phyloP scores from a whole-genome alignment of 2,329 filamentous ascomycete genomes.

The Alternaria incomplexa region DNA sequence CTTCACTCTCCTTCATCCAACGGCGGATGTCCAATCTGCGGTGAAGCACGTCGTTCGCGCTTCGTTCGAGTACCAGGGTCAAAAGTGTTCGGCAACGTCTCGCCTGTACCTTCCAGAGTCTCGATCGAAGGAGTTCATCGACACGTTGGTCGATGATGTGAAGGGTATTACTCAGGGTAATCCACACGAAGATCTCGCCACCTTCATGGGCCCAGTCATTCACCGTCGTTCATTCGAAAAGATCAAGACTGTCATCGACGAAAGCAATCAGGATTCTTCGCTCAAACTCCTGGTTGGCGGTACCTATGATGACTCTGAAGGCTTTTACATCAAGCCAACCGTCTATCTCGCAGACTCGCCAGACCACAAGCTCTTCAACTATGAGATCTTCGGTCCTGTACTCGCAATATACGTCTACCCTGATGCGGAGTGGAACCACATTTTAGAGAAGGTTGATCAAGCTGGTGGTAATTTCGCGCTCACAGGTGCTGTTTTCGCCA shows the following conservation, averaged over 20 bases:
- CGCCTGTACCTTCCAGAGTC: slow-evolving; percentile 78
- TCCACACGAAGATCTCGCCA: slow-evolving; percentile 67
- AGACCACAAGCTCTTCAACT: slow-evolving; percentile 72
- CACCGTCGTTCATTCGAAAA: slow-evolving; percentile 80
- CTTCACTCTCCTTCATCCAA: slow-evolving; percentile 80
- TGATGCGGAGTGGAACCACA: slow-evolving; percentile 61
- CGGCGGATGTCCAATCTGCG: slow-evolving; percentile 77
- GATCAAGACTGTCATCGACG: slow-evolving; percentile 74
- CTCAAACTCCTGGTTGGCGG: slow-evolving; percentile 76
- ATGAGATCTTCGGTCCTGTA: slow-evolving; percentile 82
- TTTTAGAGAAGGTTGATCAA: slow-evolving; percentile 64
- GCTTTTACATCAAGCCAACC: slow-evolving; percentile 82
- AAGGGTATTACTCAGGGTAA: slow-evolving; percentile 72
- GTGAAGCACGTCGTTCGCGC: slow-evolving; percentile 81
- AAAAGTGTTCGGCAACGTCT: slow-evolving; percentile 86
- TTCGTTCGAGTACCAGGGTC: slow-evolving; percentile 87
- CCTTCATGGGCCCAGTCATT: slow-evolving; percentile 87
- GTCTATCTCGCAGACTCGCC: slow-evolving; percentile 76
- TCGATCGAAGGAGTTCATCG: slow-evolving; percentile 71
- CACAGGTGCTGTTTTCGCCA: slow-evolving; percentile 75
- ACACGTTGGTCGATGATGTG: slow-evolving; percentile 68
- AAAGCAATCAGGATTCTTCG: slow-evolving; percentile 72
- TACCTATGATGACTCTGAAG: slow-evolving; percentile 74
- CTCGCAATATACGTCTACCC: slow-evolving; percentile 79
- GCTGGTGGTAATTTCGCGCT: slow-evolving; percentile 75